phyloP scores from a whole-genome alignment of 2,329 filamentous ascomycete species.

The Arthrobotrys iridis region DNA sequence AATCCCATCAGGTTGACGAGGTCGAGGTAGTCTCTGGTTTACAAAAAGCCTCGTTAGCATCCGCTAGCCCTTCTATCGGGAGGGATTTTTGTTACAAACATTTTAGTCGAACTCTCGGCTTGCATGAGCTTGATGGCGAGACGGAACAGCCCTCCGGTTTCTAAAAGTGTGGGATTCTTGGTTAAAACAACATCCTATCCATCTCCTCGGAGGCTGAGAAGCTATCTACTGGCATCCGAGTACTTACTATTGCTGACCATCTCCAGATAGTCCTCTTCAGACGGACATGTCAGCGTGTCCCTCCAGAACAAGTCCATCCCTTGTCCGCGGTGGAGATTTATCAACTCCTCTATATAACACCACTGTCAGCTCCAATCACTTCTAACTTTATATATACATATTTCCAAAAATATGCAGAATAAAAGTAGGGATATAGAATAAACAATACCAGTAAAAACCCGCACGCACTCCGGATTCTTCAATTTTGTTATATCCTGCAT shows the following conservation, averaged over 20 bases:
- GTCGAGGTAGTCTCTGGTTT: conserved; percentile 76
- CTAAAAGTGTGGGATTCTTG: conserved; percentile 16
- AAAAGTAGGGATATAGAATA: neutral
- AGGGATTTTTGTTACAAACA: conserved; percentile 15
- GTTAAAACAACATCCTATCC: neutral
- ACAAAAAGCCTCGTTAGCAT: conserved; percentile 15
- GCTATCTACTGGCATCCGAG: too few species aligned
- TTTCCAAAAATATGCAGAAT: too few species aligned
- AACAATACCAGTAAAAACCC: conserved; percentile 70
- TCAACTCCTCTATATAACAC: conserved; percentile 72
- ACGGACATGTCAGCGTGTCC: conserved; percentile 82
- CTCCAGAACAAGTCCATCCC: conserved; percentile 94
- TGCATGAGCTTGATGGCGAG: conserved; percentile 89
- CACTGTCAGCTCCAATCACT: neutral
- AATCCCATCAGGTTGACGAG: conserved; percentile 86
- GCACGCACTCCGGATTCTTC: conserved; percentile 72
- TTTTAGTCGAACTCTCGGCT: conserved; percentile 68
- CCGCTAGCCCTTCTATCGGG: too few species aligned
- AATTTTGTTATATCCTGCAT: conserved; percentile 78
- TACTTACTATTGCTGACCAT: conserved; percentile 80
- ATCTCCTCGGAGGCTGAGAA: neutral
- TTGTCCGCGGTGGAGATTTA: conserved; percentile 86
- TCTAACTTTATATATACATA: too few species aligned
- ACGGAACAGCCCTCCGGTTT: conserved; percentile 86
- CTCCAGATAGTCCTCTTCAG: conserved; percentile 89